Evolutionary conservation across 2,329 filamentous ascomycete species (phyloP), one percentile per base, ranked within the genome.

Genomic region (Neopestalotiopsis rosae): DNA sequence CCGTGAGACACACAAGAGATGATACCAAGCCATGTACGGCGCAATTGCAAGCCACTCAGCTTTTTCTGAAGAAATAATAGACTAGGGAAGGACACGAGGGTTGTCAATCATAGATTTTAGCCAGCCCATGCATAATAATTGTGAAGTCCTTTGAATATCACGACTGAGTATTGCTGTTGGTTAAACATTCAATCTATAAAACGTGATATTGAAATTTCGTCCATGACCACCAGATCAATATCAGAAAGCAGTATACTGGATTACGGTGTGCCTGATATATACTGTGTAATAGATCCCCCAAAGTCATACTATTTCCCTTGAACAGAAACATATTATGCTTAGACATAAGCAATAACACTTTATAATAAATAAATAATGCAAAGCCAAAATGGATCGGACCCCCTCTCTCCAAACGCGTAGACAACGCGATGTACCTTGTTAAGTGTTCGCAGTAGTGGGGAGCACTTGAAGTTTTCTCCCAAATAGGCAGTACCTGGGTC

Each of bases 1-100:
- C 24, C 17, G n/a, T 5, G 20, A 64, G 12, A 14, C 5, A n/a
- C 34, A 12, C 20, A 30, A 14, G 61, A 45, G 38, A 42, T 34
- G 61, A 64, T 49, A 64, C 61, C 61, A 64, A 28, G 40, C 24
- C 34, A 64, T 49, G 14, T 64, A 24, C 20, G 32, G 59, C 59
- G 20, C 20, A 17, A 34, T 59, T 62, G 28, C 59, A 40, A 34
- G 28, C 30, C 32, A 38, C 59, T 62, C 59, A 40, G 20, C 59
- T 40, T 40, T 28, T 20, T 52, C 45, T 52, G 7, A 52, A 17
- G 20, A 52, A 17, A 52, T 52, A n/a, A 17, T 52, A 52, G 45
- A 52, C 45, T 52, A 52, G 45, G 45, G 45, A 52, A 52, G n/a
- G 45, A 52, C n/a, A n/a, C 20, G n/a, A 52, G 45, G 45, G 17